phyloP scores from a whole-genome alignment of 345 rosid species.

The Aquilaria sinensis region DNA sequence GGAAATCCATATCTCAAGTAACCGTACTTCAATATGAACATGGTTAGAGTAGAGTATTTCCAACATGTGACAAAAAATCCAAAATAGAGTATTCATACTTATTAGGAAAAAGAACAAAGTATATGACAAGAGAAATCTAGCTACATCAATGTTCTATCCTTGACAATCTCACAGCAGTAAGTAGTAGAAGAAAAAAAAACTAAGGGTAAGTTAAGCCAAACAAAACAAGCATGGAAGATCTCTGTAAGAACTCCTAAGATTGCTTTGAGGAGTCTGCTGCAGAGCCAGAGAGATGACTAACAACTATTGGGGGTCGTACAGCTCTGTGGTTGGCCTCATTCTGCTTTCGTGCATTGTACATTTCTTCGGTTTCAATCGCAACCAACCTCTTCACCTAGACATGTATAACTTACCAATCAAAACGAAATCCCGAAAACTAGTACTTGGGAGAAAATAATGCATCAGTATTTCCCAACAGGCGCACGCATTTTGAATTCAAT shows the following conservation, averaged over 20 bases:
- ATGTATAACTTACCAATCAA: background rate
- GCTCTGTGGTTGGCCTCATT: constrained; percentile 49
- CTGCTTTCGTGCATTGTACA: constrained; percentile 69
- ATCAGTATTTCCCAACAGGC: too few relatives aligned
- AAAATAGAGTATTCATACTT: too few relatives aligned
- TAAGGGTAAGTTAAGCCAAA: constrained; percentile 8
- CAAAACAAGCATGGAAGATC: constrained; percentile 9
- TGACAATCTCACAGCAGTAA: too few relatives aligned
- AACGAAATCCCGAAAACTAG: background rate
- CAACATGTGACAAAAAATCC: too few relatives aligned
- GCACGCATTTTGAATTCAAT: too few relatives aligned
- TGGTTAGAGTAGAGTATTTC: too few relatives aligned
- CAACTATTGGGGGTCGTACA: constrained; percentile 49
- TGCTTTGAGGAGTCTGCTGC: constrained; percentile 31
- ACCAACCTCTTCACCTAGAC: constrained; percentile 67
- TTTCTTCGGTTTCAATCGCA: constrained; percentile 74
- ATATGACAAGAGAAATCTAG: too few relatives aligned
- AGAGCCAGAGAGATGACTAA: constrained; percentile 40
- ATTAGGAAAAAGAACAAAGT: too few relatives aligned
- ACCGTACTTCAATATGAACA: too few relatives aligned
- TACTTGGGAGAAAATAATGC: too few relatives aligned
- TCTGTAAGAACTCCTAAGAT: constrained; percentile 16
- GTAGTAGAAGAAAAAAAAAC: background rate
- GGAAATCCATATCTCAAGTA: too few relatives aligned
- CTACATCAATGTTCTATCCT: too few relatives aligned